These are phyloP conservation scores for Euphrasia confusa DNA, from an alignment of 257 asterid species.

Conservation along the genomic window DNA sequence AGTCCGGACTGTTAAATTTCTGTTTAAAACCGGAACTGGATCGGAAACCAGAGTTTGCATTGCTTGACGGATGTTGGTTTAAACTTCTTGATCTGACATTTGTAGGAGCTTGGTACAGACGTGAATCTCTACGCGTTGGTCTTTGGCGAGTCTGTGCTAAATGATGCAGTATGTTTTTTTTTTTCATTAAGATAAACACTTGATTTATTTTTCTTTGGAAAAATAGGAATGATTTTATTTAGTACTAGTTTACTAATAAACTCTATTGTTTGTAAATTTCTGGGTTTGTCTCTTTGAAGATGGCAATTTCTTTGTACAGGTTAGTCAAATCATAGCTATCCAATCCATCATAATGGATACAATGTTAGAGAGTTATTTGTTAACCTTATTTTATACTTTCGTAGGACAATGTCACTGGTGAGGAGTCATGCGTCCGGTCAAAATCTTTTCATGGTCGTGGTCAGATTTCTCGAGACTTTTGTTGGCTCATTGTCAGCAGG, in stretches of 20 bases:
- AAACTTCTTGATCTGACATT: slow-evolving; percentile 26
- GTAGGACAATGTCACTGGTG: slow-evolving; percentile 92
- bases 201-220: slow-evolving; percentile 10
- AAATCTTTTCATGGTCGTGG: slow-evolving; percentile 71
- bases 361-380: slow-evolving; percentile 23
- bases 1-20: too few relatives aligned
- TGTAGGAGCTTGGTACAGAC: slow-evolving; percentile 95
- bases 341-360: slow-evolving; percentile 23
- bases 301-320: slow-evolving; percentile 99
- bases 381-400: slow-evolving; percentile 25
- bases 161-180: slow-evolving; percentile 72
- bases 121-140: slow-evolving; percentile 93
- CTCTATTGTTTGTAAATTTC: slow-evolving; percentile 31
- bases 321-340: slow-evolving; percentile 35
- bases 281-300: slow-evolving; percentile 57
- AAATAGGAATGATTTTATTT: slow-evolving; percentile 7
- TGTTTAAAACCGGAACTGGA: too few relatives aligned
- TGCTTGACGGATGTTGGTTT: slow-evolving; percentile 15
- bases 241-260: slow-evolving; percentile 20
- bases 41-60: too few relatives aligned
- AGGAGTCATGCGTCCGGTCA: slow-evolving; percentile 78
- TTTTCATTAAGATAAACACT: slow-evolving; percentile 22
- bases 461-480: slow-evolving; percentile 95
- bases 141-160: slow-evolving; percentile 96
- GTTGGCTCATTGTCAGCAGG: slow-evolving; percentile 98